Evolutionary conservation across 371 early-diverging fungal species (phyloP), one percentile per base, ranked within the genome.

Genomic region (Choanephora cucurbitarum): DNA sequence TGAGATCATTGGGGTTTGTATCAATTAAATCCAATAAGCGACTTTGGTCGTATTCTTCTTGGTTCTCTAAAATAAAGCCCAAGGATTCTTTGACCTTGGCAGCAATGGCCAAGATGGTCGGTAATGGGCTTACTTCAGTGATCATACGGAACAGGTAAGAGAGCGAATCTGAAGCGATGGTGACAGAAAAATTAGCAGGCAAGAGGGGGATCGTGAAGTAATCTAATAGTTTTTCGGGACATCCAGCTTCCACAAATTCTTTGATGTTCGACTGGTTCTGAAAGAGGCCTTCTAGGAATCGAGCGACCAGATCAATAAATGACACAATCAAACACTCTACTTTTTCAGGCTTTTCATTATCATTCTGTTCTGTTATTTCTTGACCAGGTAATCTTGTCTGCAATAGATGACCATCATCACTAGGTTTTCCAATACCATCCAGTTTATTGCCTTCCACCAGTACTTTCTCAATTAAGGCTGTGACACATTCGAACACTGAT

Each of bases 211-310:
- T 69, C 0, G 79, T 60, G 56, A 81, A 91, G 23, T 89, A 79
- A 32, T 81, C 64, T 31, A 93, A 53, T 5, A 95, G 55, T 15
- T 84, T 63, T 37, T 84, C 79, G 9, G 88, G 66, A 9, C 92
- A 91, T n/a, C 79, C 85, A 18, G 78, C 73, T 51, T 84, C 78
- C 39, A 91, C 72, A 62, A 94, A 91, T 17, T 91, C 91, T 24
- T 82, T 78, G 33, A 83, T 81, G 58, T 91, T 92, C 13, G 80
- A 54, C 24, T 79, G 70, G 57, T 88, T 92, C 56, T 92, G 91
- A 64, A 96, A 92, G 17, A 93, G 67, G 4, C 94, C 94, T 57
- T 94, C 94, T 21, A 94, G 69, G 57, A 94, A 93, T 81, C 79
- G 45, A n/a, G 76, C 59, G 9, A 76, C 71, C 22, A 79, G 52